Evolutionary conservation across 2,329 filamentous ascomycete genomes (phyloP).

Genomic region (Rutstroemia sydowiana): DNA sequence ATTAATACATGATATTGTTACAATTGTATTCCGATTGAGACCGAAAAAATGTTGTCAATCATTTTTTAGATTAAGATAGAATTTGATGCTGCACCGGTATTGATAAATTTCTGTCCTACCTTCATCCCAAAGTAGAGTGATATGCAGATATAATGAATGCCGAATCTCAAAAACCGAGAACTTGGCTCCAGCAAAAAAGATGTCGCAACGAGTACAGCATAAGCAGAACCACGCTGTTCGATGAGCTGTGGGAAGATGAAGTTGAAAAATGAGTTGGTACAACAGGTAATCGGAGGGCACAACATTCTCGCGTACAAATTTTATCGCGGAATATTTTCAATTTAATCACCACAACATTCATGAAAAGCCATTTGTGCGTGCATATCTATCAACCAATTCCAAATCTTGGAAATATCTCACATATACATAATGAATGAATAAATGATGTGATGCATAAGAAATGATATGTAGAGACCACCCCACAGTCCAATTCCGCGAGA

Average conservation of each 20-base stretch:
- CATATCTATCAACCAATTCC: too few species aligned
- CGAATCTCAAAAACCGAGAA: neutral
- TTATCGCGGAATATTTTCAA: too few species aligned
- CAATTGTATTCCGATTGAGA: too few species aligned
- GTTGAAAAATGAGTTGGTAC: neutral
- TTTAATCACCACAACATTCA: too few species aligned
- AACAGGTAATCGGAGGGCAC: neutral
- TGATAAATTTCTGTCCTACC: neutral
- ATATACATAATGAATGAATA: too few species aligned
- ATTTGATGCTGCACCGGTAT: too few species aligned
- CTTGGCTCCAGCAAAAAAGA: neutral
- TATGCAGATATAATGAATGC: neutral
- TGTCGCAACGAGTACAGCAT: neutral
- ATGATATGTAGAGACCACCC: conserved; percentile 34
- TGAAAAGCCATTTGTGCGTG: too few species aligned
- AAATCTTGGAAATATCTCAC: too few species aligned
- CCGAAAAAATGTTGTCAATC: too few species aligned
- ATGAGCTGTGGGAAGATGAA: neutral
- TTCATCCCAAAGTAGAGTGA: neutral
- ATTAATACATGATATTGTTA: too few species aligned
- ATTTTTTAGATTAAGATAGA: too few species aligned
- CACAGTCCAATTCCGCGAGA: conserved; percentile 36
- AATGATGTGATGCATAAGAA: neutral
- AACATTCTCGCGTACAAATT: too few species aligned
- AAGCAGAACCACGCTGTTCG: neutral